These are phyloP conservation scores for Leishmania turanica DNA, from an alignment of 208 protist genomes.

Conservation along the genomic window DNA sequence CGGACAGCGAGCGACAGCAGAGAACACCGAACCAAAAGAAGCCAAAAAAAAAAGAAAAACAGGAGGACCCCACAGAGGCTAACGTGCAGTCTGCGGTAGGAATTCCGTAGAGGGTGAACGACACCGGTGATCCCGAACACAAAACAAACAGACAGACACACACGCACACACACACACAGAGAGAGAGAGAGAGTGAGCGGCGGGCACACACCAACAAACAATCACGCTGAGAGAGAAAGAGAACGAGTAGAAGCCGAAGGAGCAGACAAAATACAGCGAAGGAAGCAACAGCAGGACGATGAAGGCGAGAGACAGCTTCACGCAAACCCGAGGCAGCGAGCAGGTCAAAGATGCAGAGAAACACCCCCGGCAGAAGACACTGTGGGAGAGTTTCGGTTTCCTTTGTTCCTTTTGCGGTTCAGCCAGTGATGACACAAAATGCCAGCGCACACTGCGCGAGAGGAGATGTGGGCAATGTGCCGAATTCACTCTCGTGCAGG, in stretches of 20 bases:
- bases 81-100: background rate
- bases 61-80: background rate
- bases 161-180: background rate
- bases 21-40: constrained; percentile 14
- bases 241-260: background rate
- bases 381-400: background rate
- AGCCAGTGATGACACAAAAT: background rate
- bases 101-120: background rate
- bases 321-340: background rate
- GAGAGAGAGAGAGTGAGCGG: background rate
- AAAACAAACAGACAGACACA: background rate
- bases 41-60: constrained; percentile 14
- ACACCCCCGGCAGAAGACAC: background rate
- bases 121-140: background rate
- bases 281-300: background rate
- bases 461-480: background rate
- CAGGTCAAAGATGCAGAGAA: background rate
- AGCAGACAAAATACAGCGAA: background rate
- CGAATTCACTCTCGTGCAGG: background rate
- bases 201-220: background rate
- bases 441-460: background rate
- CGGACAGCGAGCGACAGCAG: background rate
- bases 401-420: background rate
- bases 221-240: background rate
- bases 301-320: background rate